Evolutionary conservation across 345 rosid species (phyloP).

Genomic region (Heritiera fomes): DNA sequence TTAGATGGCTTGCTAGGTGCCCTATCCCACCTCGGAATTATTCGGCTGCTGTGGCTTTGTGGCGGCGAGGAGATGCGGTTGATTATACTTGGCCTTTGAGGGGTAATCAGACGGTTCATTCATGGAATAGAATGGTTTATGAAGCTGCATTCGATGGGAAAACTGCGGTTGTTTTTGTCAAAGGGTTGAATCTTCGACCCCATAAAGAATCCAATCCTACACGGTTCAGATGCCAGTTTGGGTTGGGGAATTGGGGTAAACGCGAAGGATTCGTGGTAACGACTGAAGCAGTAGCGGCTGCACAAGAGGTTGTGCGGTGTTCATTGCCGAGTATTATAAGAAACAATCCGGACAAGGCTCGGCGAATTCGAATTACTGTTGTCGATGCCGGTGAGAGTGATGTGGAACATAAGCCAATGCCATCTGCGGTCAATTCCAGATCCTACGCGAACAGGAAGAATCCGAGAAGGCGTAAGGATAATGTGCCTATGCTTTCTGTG

Average conservation of each 20-base stretch:
- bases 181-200: constrained; percentile 88
- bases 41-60: constrained; percentile 59
- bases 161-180: constrained; percentile 71
- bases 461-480: constrained; percentile 20
- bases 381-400: constrained; percentile 22
- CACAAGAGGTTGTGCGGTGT: constrained; percentile 95
- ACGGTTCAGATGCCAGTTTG: constrained; percentile 67
- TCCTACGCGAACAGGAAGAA: constrained; percentile 1
- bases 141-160: constrained; percentile 71
- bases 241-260: constrained; percentile 43
- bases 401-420: constrained; percentile 27
- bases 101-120: constrained; percentile 47
- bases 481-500: constrained; percentile 55
- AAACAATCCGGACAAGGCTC: constrained; percentile 48
- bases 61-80: constrained; percentile 41
- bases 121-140: constrained; percentile 75
- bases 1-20: constrained; percentile 68
- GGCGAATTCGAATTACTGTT: constrained; percentile 55
- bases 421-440: constrained; percentile 24
- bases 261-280: constrained; percentile 44
- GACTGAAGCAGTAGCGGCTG: constrained; percentile 68
- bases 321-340: constrained; percentile 59
- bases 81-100: constrained; percentile 17
- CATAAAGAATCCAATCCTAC: constrained; percentile 66
- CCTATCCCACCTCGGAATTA: constrained; percentile 62